A percentile compares a stretch with the other conserved stretches of the same genome.
Conservation (phyloP, 805 yeast species). For the Zygosaccharomyces kombuchaensis region DNA sequence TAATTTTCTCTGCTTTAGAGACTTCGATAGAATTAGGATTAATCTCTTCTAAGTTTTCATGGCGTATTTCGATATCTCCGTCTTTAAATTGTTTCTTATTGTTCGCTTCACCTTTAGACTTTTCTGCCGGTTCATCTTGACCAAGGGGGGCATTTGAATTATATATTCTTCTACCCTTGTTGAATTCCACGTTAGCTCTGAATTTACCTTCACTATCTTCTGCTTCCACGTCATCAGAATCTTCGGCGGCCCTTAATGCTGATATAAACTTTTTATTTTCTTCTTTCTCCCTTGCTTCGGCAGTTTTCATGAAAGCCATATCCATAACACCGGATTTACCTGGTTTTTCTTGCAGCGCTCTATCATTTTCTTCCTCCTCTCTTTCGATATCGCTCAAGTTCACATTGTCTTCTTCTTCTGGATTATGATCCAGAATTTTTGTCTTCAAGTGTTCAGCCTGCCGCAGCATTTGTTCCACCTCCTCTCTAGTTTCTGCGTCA, state of each 20-base stretch:
- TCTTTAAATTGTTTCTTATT: conserved; percentile 11
- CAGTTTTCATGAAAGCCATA: conserved; percentile 94
- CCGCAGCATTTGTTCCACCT: conserved; percentile 89
- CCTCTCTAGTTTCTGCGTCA: conserved; percentile 77
- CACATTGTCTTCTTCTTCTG: conserved; percentile 44
- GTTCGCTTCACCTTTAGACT: background rate
- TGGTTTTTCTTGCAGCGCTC: conserved; percentile 40
- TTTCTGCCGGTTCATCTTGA: conserved; percentile 6
- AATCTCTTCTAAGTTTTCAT: conserved; percentile 23
- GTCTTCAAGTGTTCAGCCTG: conserved; percentile 74
- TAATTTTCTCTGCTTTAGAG: conserved; percentile 16
- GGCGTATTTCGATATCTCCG: conserved; percentile 1
- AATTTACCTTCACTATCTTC: conserved; percentile 33
- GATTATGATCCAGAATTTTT: conserved; percentile 65
- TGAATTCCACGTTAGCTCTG: conserved; percentile 48
- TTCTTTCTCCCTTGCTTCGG: conserved; percentile 63
- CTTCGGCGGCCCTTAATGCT: conserved; percentile 43
- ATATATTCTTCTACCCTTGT: conserved; percentile 77
- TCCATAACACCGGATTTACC: conserved; percentile 86
- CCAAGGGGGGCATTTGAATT: conserved; percentile 45
- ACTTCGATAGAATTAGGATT: conserved; percentile 42
- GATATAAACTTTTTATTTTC: conserved; percentile 54
- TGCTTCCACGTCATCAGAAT: conserved; percentile 32
- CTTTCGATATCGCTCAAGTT: conserved; percentile 48
- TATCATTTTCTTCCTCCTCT: conserved; percentile 40